Evolutionary conservation across 495 filamentous ascomycete genomes (phyloP).

Genomic region (Podospora appendiculata): DNA sequence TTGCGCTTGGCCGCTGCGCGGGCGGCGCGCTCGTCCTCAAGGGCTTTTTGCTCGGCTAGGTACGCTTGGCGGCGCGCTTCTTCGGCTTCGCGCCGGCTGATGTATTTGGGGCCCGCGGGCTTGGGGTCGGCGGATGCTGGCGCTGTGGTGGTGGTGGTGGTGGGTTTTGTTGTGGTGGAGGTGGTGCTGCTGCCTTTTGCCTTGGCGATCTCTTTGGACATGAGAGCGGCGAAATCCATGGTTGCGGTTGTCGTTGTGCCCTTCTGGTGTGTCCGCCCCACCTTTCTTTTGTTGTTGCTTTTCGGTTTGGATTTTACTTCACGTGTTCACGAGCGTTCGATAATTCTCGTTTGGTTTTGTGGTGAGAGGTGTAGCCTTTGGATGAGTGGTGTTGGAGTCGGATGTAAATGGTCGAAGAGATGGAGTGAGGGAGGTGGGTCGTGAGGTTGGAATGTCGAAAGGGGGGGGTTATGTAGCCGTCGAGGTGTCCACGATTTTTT

Average conservation of each 20-base stretch:
- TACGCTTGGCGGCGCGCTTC: conserved; percentile 75
- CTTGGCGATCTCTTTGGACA: conserved; percentile 84
- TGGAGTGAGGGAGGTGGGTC: neutral
- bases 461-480: neutral
- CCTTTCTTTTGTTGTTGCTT: neutral
- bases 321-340: too few relatives aligned
- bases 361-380: neutral
- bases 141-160: conserved; percentile 17
- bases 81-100: conserved; percentile 81
- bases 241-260: conserved; percentile 7
- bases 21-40: conserved; percentile 60
- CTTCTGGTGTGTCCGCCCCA: too few relatives aligned
- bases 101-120: conserved; percentile 53
- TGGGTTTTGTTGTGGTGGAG: conserved; percentile 6
- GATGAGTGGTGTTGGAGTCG: neutral
- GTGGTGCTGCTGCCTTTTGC: conserved; percentile 40
- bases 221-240: conserved; percentile 93
- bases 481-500: neutral
- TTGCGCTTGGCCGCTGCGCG: conserved; percentile 70
- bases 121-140: conserved; percentile 10
- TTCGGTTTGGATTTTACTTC: too few relatives aligned
- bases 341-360: neutral
- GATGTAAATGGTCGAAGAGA: too few relatives aligned
- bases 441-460: neutral
- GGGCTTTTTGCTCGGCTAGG: conserved; percentile 62